Conservation (phyloP, 495 filamentous ascomycete species). For the Endocarpon pusillum region DNA sequence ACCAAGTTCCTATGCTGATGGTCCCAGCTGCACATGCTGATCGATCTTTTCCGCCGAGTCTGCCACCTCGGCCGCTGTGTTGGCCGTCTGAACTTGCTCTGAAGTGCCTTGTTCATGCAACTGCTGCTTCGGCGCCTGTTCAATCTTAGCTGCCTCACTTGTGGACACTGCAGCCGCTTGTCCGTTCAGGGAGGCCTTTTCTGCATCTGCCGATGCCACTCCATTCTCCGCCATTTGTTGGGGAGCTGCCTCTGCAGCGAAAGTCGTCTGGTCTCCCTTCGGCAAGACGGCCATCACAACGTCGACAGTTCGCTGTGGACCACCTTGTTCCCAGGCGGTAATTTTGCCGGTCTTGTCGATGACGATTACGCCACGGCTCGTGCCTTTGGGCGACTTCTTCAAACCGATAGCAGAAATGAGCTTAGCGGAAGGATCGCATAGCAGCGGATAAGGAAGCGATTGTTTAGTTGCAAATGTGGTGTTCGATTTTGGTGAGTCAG, state of each 20-base stretch:
- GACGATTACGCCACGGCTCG: slow-evolving; percentile 69
- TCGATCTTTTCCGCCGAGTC: slow-evolving; percentile 13
- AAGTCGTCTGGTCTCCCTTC: slow-evolving; percentile 3
- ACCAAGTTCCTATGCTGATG: too few species aligned
- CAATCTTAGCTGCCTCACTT: too few species aligned
- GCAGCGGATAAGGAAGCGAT: slow-evolving; percentile 68
- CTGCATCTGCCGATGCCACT: background rate
- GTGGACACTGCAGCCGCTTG: too few species aligned
- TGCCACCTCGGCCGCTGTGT: slow-evolving; percentile 14
- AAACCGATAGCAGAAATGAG: slow-evolving; percentile 62
- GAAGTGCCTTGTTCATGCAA: background rate
- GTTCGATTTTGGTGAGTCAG: slow-evolving; percentile 76
- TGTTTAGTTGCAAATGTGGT: slow-evolving; percentile 81
- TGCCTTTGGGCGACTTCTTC: slow-evolving; percentile 62
- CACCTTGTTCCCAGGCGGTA: slow-evolving; percentile 23
- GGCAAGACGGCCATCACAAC: slow-evolving; percentile 23
- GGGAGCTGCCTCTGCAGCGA: slow-evolving; percentile 5
- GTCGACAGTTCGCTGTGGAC: slow-evolving; percentile 32
- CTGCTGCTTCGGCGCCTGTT: background rate
- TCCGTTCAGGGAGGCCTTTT: too few species aligned
- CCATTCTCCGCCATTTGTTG: background rate
- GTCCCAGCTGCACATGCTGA: slow-evolving; percentile 1
- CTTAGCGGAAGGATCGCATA: slow-evolving; percentile 60
- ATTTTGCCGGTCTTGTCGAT: slow-evolving; percentile 51
- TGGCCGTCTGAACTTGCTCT: slow-evolving; percentile 3